Evolutionary conservation across 352 stramenopile species (phyloP), one percentile per base, ranked within the genome.

Genomic region (Pythium insidiosum): DNA sequence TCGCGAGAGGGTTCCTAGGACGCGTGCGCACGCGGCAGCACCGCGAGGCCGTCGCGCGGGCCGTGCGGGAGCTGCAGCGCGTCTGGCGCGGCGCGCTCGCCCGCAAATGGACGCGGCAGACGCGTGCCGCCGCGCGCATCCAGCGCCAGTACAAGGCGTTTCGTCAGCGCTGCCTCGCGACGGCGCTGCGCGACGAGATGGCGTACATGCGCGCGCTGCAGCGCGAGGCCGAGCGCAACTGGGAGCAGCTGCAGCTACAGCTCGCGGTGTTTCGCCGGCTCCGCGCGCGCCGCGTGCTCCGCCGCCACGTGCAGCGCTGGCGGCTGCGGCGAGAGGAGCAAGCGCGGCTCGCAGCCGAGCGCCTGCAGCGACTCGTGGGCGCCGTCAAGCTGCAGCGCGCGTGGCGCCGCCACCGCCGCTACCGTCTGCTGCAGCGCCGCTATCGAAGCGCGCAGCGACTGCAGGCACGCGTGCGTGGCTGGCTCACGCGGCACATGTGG

Each of bases 401-500:
- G 28, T 89, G 68, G 21, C n/a, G 44, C 12, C 13, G 24, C 1
- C 53, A 28, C 4, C 49, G 48, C 6, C 24, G 28, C 15, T 15
- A 33, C 9, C 12, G 1, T 9, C 9, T 4, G n/a, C n/a, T 45
- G 5, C n/a, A 42, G 7, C 15, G 24, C 4, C 67, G 67, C 1
- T 89, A 84, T 40, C n/a, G 28, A 1, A 68, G 63, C 20, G 68
- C 73, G 0, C 59, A 73, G 20, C 18, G 12, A 5, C 78, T 89
- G 23, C 77, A 87, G 34, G 75, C 61, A 22, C 59, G 65, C 2
- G 51, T 82, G 1, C 69, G 74, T n/a, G 77, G 77, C 0, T 82
- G 65, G 65, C 43, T 89, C 5, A 87, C 72, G n/a, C 55, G 77
- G 0, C 56, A 70, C 16, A 61, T 89, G 55, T 89, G 77, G 77